A percentile compares a stretch with the other conserved stretches of the same genome.
Conservation (phyloP, 2,329 filamentous ascomycete species). For the Hypoxylon sp. region DNA sequence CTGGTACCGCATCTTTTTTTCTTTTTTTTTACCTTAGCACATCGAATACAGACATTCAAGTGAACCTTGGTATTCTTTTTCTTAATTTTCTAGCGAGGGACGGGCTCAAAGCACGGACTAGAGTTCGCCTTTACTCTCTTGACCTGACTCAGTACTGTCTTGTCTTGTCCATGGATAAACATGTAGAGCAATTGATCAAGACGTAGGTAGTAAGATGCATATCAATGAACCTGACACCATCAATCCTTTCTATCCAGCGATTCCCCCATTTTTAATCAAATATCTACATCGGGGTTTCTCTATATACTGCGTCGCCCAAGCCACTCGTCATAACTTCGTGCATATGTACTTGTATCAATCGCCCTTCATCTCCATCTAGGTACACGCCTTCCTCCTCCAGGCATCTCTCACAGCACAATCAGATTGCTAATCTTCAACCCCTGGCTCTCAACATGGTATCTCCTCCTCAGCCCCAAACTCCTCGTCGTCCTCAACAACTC, state of each 20-base stretch:
- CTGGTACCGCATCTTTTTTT: conserved; percentile 24
- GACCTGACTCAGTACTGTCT: background rate
- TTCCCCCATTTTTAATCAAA: background rate
- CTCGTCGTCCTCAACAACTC: conserved; percentile 73
- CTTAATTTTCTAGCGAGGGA: too few relatives aligned
- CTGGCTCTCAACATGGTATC: conserved; percentile 86
- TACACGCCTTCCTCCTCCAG: background rate
- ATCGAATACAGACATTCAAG: background rate
- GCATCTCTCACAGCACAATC: conserved; percentile 68
- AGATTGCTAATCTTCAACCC: conserved; percentile 85
- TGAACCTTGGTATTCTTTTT: background rate
- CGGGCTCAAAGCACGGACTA: background rate
- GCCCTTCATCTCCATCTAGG: background rate
- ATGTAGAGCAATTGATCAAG: background rate
- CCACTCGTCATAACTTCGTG: conserved; percentile 14
- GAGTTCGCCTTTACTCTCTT: background rate
- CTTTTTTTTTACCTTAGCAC: conserved; percentile 3
- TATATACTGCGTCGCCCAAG: conserved; percentile 1
- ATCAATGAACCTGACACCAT: background rate
- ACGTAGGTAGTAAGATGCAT: background rate
- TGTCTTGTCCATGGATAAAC: background rate
- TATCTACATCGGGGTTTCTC: conserved; percentile 11
- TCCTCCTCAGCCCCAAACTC: conserved; percentile 80
- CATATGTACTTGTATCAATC: conserved; percentile 19
- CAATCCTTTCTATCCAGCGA: conserved; percentile 10